Percentiles rank a stretch among this genome's conserved stretches.
phyloP scores from a whole-genome alignment of 495 filamentous ascomycete genomes.

The Penicillium coffeae region DNA sequence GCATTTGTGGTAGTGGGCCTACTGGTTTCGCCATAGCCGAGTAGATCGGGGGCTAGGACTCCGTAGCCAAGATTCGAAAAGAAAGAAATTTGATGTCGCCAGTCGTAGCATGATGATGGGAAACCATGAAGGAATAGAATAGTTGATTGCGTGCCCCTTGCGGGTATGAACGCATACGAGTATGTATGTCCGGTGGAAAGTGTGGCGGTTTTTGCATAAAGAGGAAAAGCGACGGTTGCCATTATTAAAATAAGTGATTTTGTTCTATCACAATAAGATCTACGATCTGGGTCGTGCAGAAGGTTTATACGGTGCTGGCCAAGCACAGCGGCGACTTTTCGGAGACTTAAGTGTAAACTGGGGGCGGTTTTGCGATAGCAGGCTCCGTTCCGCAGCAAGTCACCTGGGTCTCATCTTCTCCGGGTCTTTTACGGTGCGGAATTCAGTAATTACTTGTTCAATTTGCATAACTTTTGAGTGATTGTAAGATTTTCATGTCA shows the following conservation, averaged over 20 bases:
- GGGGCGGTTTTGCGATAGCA: no score
- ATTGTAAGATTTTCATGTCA: background rate
- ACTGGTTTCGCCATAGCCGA: constrained; percentile 47
- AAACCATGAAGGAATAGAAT: constrained; percentile 45
- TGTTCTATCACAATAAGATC: background rate
- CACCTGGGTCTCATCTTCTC: no score
- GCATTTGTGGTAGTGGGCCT: constrained; percentile 26
- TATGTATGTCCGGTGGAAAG: constrained; percentile 29
- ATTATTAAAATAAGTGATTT: no score
- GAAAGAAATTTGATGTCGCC: constrained; percentile 37
- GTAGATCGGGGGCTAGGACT: constrained; percentile 43
- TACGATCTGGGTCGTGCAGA: no score
- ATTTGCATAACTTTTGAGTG: no score
- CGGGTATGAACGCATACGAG: constrained; percentile 26
- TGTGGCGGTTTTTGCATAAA: constrained; percentile 4
- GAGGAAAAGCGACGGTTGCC: background rate
- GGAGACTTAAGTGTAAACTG: background rate
- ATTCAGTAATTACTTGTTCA: no score
- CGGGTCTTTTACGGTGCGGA: no score
- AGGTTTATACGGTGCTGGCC: background rate
- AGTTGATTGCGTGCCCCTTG: constrained; percentile 20
- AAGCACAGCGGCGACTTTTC: background rate
- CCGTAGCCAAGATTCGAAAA: constrained; percentile 38
- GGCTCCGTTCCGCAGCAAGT: no score
- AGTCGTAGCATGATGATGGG: constrained; percentile 41